Evolutionary conservation across 1,284 basidiomycete genomes (phyloP).

Genomic region (Pyrrhoderma noxium): DNA sequence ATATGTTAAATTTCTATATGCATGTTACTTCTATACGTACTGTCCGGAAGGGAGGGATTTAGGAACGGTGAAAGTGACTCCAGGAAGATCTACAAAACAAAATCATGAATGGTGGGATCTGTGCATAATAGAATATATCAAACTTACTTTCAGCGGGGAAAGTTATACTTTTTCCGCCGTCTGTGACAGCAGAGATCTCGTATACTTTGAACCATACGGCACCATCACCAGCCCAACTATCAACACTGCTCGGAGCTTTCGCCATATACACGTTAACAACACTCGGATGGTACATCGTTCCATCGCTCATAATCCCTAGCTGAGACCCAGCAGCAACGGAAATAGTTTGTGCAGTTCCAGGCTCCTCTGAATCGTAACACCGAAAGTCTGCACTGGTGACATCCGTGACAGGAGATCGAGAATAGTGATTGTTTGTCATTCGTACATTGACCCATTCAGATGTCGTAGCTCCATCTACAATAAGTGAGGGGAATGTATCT

Average conservation of each 20-base stretch:
- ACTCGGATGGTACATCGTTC: slow-evolving; percentile 35
- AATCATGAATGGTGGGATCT: background rate
- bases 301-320: slow-evolving; percentile 29
- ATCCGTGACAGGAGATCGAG: slow-evolving; percentile 31
- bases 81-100: slow-evolving; percentile 19
- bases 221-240: slow-evolving; percentile 32
- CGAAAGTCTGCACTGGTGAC: slow-evolving; percentile 33
- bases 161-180: slow-evolving; percentile 20
- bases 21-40: slow-evolving; percentile 19
- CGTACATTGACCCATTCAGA: slow-evolving; percentile 36
- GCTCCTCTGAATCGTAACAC: slow-evolving; percentile 33
- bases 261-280: slow-evolving; percentile 24
- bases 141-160: slow-evolving; percentile 20
- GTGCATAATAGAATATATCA: background rate
- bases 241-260: slow-evolving; percentile 29
- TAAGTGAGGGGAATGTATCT: slow-evolving; percentile 38
- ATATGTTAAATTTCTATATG: background rate
- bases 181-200: slow-evolving; percentile 20
- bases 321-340: slow-evolving; percentile 31
- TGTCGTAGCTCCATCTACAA: slow-evolving; percentile 32
- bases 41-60: slow-evolving; percentile 25
- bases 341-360: slow-evolving; percentile 29
- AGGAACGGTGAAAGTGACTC: slow-evolving; percentile 25
- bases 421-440: slow-evolving; percentile 39
- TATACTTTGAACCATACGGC: slow-evolving; percentile 35